phyloP scores from a whole-genome alignment of 768 basidiomycete species.

The Pisolithus tinctorius region DNA sequence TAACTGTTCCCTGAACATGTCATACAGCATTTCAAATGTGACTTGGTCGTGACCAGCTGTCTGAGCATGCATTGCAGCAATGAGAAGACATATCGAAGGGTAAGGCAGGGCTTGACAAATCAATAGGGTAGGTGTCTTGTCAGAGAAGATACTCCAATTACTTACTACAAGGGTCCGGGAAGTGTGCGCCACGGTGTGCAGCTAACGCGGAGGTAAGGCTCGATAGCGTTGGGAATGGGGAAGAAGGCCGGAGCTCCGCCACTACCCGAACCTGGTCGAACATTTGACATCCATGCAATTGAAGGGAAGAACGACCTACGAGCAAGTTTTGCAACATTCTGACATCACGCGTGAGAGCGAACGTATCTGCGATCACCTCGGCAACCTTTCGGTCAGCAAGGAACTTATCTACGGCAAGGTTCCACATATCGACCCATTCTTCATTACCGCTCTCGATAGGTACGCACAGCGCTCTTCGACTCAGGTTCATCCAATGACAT shows the following conservation, averaged over 20 bases:
- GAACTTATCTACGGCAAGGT: constrained; percentile 47
- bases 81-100: constrained; percentile 73
- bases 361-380: constrained; percentile 49
- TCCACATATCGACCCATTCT: constrained; percentile 66
- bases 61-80: constrained; percentile 74
- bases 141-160: not conserved
- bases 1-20: constrained; percentile 69
- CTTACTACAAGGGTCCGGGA: constrained; percentile 50
- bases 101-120: constrained; percentile 57
- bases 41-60: constrained; percentile 72
- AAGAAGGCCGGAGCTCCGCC: constrained; percentile 38
- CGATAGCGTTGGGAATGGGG: constrained; percentile 48
- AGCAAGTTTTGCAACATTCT: constrained; percentile 52
- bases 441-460: constrained; percentile 21
- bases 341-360: constrained; percentile 54
- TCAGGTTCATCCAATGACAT: constrained; percentile 44
- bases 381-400: constrained; percentile 41
- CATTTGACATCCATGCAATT: constrained; percentile 5
- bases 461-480: constrained; percentile 37
- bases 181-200: constrained; percentile 54
- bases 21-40: constrained; percentile 89
- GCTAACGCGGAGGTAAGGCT: constrained; percentile 37
- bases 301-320: constrained; percentile 35
- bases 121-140: not conserved
- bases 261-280: constrained; percentile 36